A percentile compares a stretch with the other conserved stretches of the same genome.
phyloP scores from a whole-genome alignment of 768 basidiomycete genomes.

The Leucosporidium creatinivorum region DNA sequence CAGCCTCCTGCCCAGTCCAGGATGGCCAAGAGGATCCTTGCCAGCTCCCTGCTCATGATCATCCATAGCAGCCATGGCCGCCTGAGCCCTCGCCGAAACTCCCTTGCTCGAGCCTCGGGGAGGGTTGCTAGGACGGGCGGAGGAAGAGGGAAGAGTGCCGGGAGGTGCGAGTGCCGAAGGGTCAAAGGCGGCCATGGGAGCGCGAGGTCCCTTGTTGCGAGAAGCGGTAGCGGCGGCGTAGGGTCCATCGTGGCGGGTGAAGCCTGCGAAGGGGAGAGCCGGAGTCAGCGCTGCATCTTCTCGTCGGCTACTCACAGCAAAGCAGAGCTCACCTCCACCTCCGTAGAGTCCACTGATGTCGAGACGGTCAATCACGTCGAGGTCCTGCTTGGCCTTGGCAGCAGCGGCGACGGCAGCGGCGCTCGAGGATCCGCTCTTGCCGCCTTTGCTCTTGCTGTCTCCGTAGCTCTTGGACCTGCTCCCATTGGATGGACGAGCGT shows the following conservation, averaged over 20 bases:
- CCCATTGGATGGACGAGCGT: not conserved
- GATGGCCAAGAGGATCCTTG: not conserved
- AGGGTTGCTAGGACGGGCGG: not conserved
- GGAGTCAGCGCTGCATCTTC: not conserved
- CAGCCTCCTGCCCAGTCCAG: not conserved
- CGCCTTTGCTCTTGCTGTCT: not conserved
- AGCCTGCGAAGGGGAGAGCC: conserved; percentile 3
- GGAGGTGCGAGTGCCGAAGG: conserved; percentile 26
- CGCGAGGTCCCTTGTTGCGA: conserved; percentile 20
- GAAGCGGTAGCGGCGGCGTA: conserved; percentile 27
- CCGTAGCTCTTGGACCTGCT: not conserved
- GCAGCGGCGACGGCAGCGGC: not conserved
- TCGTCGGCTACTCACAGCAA: too few relatives aligned
- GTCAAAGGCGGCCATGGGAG: conserved; percentile 32
- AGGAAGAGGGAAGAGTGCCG: not conserved
- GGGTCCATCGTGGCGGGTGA: conserved; percentile 32
- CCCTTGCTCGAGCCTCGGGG: not conserved
- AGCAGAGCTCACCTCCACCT: conserved; percentile 24
- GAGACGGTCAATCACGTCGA: conserved; percentile 33
- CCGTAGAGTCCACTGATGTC: conserved; percentile 34
- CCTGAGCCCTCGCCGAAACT: conserved; percentile 13
- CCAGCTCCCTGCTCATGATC: not conserved
- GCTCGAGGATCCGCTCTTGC: conserved; percentile 6
- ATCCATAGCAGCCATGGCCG: conserved; percentile 17
- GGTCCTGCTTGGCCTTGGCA: conserved; percentile 2